A percentile compares a stretch with the other conserved stretches of the same genome.
phyloP scores from a whole-genome alignment of 202 grass and related monocot species.

The Saccharum hybrid region DNA sequence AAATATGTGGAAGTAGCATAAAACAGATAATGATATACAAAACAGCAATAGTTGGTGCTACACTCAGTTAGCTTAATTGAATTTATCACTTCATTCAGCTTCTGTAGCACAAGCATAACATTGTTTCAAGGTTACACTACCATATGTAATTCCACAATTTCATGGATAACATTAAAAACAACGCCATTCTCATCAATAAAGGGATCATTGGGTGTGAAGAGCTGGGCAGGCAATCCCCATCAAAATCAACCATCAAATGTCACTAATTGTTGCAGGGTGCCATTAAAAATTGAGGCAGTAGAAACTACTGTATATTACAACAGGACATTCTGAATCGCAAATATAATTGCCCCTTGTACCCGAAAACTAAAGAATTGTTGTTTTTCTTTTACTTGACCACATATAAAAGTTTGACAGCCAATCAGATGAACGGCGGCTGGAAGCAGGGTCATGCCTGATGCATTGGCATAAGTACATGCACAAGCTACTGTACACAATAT shows the following conservation, averaged over 20 bases:
- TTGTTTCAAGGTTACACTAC: not conserved
- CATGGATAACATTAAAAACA: not conserved
- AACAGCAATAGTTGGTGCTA: not conserved
- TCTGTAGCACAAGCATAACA: not conserved
- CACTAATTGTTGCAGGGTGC: not conserved
- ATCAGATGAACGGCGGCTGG: not conserved
- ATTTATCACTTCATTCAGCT: not conserved
- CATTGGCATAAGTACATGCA: not conserved
- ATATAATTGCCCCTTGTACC: not conserved
- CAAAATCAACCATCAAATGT: not conserved
- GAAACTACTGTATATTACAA: not conserved
- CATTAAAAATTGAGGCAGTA: not conserved
- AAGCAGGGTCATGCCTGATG: no score
- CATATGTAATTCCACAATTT: conserved; percentile 2
- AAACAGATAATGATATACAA: not conserved
- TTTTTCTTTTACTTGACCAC: not conserved
- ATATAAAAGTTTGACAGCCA: not conserved
- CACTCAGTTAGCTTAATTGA: conserved; percentile 4
- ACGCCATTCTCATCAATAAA: not conserved
- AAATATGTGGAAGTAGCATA: not conserved
- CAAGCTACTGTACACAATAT: no score
- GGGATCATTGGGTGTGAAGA: not conserved
- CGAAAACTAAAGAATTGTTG: not conserved
- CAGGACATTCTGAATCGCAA: not conserved
- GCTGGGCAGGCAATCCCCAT: not conserved